These are phyloP conservation scores for Lactuca saligna DNA, from an alignment of 129 eudicot genomes.

Conservation along the genomic window DNA sequence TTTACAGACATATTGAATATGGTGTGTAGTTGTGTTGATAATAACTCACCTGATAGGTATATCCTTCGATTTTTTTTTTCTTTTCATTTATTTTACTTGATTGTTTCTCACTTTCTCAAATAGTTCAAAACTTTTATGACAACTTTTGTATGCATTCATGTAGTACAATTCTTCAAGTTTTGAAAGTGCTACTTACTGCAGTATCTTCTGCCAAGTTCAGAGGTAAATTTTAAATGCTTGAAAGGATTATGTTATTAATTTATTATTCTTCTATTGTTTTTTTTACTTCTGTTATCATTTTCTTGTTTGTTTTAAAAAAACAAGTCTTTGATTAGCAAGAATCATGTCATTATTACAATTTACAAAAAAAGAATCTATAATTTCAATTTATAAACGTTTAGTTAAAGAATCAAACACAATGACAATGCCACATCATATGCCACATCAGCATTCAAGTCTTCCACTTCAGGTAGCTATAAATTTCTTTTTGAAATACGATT, in stretches of 20 bases:
- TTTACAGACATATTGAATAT: constrained; percentile 69
- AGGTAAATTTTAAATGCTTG: constrained; percentile 45
- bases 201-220: constrained; percentile 85
- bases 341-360: background rate
- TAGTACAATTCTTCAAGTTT: constrained; percentile 92
- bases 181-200: constrained; percentile 95
- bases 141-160: constrained; percentile 31
- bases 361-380: background rate
- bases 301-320: background rate
- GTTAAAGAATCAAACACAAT: too few relatives aligned
- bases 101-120: background rate
- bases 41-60: constrained; percentile 87
- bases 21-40: constrained; percentile 83
- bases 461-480: too few relatives aligned
- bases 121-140: background rate
- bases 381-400: too few relatives aligned
- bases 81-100: constrained; percentile 2
- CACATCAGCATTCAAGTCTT: too few relatives aligned
- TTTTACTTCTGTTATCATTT: background rate
- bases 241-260: background rate
- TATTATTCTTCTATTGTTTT: constrained; percentile 5
- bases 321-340: background rate
- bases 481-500: background rate
- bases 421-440: too few relatives aligned
- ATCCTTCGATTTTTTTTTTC: background rate